These are phyloP conservation scores for Berberis thunbergii DNA, from an alignment of 164 flowering plant genomes.

Conservation along the genomic window DNA sequence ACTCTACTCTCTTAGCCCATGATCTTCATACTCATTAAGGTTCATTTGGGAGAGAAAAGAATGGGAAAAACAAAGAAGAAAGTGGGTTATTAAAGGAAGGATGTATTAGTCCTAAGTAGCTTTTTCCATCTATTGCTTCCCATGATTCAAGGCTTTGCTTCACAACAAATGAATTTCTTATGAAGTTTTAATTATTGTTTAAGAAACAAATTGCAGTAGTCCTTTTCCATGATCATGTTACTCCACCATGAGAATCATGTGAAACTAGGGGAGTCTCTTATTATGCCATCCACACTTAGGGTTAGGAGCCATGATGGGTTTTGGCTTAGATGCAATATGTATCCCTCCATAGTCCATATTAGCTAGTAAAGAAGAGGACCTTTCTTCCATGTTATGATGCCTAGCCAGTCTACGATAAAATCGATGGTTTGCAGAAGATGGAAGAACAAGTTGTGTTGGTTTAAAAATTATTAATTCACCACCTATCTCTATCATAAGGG, in stretches of 20 bases:
- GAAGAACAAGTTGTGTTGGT: no score
- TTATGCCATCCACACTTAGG: not conserved
- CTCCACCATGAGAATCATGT: not conserved
- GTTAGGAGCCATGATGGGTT: no score
- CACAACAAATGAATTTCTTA: slow-evolving; percentile 13
- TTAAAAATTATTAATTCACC: no score
- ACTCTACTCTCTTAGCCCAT: no score
- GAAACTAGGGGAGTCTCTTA: no score
- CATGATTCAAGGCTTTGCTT: slow-evolving; percentile 24
- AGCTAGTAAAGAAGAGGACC: not conserved
- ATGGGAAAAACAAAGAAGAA: no score
- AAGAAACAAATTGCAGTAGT: slow-evolving; percentile 6
- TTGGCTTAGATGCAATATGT: no score
- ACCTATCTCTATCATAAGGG: no score
- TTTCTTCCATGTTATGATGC: not conserved
- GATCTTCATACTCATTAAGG: no score
- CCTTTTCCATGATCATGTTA: slow-evolving; percentile 1
- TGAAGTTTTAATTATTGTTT: slow-evolving; percentile 11
- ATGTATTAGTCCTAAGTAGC: not conserved
- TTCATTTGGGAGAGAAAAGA: no score
- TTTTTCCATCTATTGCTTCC: slow-evolving; percentile 13
- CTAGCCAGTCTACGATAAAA: not conserved
- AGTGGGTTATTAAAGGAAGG: slow-evolving; percentile 2
- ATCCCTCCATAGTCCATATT: no score
- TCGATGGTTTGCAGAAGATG: not conserved